Conservation (phyloP, 192 early-diverging fungal species). For the Coemansia sp. region DNA sequence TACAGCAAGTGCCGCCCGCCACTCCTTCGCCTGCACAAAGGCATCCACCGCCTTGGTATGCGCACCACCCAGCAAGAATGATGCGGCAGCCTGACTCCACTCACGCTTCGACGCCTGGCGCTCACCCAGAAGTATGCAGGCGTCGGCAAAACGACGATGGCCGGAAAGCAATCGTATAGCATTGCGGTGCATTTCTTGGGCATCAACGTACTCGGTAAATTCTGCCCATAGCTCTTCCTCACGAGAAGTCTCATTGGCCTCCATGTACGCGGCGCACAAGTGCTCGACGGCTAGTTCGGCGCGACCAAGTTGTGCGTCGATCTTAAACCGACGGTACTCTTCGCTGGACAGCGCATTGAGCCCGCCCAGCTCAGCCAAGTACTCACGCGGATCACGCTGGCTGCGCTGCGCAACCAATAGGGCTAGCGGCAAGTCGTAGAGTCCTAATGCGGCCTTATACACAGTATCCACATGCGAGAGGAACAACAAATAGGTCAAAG, state of each 20-base stretch:
- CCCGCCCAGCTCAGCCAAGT: slow-evolving; percentile 84
- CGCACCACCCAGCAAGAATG: slow-evolving; percentile 39
- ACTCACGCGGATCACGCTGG: slow-evolving; percentile 97
- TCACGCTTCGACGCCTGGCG: slow-evolving; percentile 59
- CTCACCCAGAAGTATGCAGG: slow-evolving; percentile 64
- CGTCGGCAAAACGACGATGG: slow-evolving; percentile 55
- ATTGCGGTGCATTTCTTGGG: slow-evolving; percentile 67
- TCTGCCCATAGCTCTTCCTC: slow-evolving; percentile 42
- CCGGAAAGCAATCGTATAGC: slow-evolving; percentile 64
- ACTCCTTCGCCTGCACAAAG: slow-evolving; percentile 41
- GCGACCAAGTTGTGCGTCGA: slow-evolving; percentile 85
- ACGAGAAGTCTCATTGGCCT: slow-evolving; percentile 39
- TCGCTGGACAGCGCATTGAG: slow-evolving; percentile 72
- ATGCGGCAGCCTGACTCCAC: slow-evolving; percentile 53
- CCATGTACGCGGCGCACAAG: slow-evolving; percentile 54
- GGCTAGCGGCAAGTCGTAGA: slow-evolving; percentile 93
- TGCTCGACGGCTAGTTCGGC: slow-evolving; percentile 71
- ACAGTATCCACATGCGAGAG: slow-evolving; percentile 86
- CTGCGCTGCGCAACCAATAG: slow-evolving; percentile 97
- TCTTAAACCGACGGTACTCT: slow-evolving; percentile 82
- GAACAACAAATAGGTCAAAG: slow-evolving; percentile 91
- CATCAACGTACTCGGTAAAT: slow-evolving; percentile 63
- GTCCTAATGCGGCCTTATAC: slow-evolving; percentile 89
- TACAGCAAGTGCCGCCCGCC: slow-evolving; percentile 42
- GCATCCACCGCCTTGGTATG: slow-evolving; percentile 28